Base-by-base conservation (phyloP, 2,329 filamentous ascomycete species). In the Aspergillus quadricinctus region DNA sequence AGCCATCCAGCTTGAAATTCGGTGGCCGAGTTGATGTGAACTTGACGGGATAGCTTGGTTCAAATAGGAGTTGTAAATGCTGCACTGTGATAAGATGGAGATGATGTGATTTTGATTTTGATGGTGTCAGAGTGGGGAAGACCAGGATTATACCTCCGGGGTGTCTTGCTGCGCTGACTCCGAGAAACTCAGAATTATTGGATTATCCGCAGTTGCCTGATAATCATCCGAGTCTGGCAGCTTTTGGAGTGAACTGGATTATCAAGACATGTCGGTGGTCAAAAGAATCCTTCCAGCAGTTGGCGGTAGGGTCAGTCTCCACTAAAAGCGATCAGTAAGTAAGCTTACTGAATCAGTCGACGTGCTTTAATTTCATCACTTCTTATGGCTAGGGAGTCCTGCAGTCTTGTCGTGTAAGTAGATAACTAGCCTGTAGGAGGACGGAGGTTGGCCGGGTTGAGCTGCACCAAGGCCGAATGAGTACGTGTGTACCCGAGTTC, bases 51-150 rank as follows among this genome's bases (percentile, higher is more conserved):
- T 46, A 23, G 23, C 19, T 23, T 46, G 43, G 14, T 46, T 46
- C 43, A 46, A 27, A 46, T 46, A 53, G 54, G 57, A 56, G 29
- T 49, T 53, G 27, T 17, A 23, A 23, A 48, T 35, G 28, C 28
- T 27, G 28, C 29, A 27, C 43, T 27, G 57, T 49, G 58, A 64
- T 62, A 64, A 68, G 67, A 66, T 66, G 43, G 21, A 58, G 57
- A 71, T 72, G 69, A 66, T 64, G 69, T 66, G 67, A 72, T 71
- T 67, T 66, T 61, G 64, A 67, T 65, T 63, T 61, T 49, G 60
- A 69, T 70, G 63, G 65, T 66, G 66, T 63, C 58, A 63, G 54
- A 59, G 55, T 58, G 61, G 56, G 52, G 56, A 59, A 40, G 21
- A 25, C 27, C 19, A n/a, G 31, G 31, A n/a, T 28, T 21, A 48